A percentile compares a stretch with the other conserved stretches of the same genome.
These are phyloP conservation scores for Styphnolobium japonicum DNA, from an alignment of 306 rosid genomes.

Conservation along the genomic window DNA sequence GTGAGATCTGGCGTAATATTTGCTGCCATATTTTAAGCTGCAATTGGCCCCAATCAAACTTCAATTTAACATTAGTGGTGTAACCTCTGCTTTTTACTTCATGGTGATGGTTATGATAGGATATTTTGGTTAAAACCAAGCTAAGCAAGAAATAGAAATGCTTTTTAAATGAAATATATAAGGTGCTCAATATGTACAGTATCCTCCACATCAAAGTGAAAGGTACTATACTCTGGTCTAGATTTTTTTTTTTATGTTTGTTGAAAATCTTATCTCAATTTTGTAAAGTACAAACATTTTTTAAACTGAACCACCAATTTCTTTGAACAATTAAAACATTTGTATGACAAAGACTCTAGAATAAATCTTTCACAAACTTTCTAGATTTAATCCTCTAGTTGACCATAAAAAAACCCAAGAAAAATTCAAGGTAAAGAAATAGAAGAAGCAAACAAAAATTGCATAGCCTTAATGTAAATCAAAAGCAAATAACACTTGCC, in stretches of 20 bases:
- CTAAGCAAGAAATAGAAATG: background rate
- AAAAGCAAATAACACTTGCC: background rate
- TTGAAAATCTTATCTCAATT: background rate
- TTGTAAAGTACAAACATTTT: background rate
- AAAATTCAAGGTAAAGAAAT: background rate
- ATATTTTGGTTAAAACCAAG: background rate
- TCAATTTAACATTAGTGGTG: conserved; percentile 5
- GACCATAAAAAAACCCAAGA: conserved; percentile 1
- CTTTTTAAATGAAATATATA: background rate
- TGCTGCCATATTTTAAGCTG: background rate
- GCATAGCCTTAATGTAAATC: background rate
- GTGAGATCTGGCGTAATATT: conserved; percentile 37
- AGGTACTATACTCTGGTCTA: background rate
- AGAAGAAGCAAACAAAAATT: background rate
- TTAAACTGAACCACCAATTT: background rate
- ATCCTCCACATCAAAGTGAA: background rate
- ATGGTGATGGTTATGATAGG: background rate
- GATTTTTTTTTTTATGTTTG: background rate
- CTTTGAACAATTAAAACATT: background rate
- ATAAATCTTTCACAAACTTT: background rate
- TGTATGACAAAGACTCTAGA: background rate
- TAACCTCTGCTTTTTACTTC: conserved; percentile 8
- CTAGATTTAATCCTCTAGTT: background rate
- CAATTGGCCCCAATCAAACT: background rate
- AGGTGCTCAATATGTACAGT: background rate